Evolutionary conservation across 2,329 filamentous ascomycete species (phyloP), one percentile per base, ranked within the genome.

Genomic region (Arthrobotrys pseudoclavata): DNA sequence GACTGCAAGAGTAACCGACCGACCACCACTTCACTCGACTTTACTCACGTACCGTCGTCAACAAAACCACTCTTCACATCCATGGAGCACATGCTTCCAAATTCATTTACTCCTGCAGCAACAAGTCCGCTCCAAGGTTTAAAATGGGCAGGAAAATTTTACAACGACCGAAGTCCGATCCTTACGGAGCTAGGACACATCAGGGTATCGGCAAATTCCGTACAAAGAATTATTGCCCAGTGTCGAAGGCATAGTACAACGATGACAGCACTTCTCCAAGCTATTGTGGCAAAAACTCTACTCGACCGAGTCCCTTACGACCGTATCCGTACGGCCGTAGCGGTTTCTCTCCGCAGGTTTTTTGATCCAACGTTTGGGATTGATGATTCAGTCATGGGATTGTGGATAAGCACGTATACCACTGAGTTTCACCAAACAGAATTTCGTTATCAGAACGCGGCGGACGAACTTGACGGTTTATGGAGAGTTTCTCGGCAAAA

Each of bases 321-420:
- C 53, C 62, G 69, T 6, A 60, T 74, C 45, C 69, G 69, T 13
- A 74, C 69, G 0, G 69, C 69, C 4, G 69, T 74, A 31, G 69
- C 69, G n/a, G 62, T 74, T 45, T 74, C 69, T 5, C 26, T 74
- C n/a, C 69, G 69, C 42, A 67, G 69, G 26, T 74, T 74, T 22
- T 74, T 74, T 22, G 20, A 63, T 13, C 61, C 69, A 15, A 29
- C 9, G 7, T n/a, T 71, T 45, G 45, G 22, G 6, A 55, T 70
- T 37, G 53, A 67, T 68, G 69, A 74, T 37, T 74, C 69, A 4
- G 53, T 74, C 52, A 74, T 74, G 69, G 69, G 69, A 10, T 34
- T 74, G 9, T 74, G 69, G 69, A 74, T 74, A 45, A 74, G 69
- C 34, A 61, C 52, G 4, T 74, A 74, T 13, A 67, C 69, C 20